Percentiles rank a stretch among this genome's conserved stretches.
These are phyloP conservation scores for Trichodelitschia bisporula DNA, from an alignment of 495 filamentous ascomycete species.

Conservation along the genomic window DNA sequence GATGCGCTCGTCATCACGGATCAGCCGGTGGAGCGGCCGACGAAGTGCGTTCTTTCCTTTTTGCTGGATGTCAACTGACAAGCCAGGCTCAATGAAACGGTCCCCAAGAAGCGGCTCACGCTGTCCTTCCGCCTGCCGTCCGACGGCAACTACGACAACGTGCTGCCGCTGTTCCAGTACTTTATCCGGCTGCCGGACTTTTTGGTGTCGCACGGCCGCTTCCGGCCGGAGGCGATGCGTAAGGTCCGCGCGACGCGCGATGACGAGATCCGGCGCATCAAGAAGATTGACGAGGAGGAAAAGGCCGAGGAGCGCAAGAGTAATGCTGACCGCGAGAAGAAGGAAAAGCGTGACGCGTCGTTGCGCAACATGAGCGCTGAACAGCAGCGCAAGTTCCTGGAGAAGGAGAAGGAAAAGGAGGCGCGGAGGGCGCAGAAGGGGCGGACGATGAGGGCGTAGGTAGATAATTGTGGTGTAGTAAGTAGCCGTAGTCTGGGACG, in stretches of 20 bases:
- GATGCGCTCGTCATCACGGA: conserved; percentile 80
- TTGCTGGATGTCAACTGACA: background rate
- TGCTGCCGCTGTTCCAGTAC: conserved; percentile 52
- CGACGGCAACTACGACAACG: conserved; percentile 31
- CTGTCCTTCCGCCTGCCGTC: conserved; percentile 51
- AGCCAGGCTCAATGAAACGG: conserved; percentile 56
- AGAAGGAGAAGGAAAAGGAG: conserved; percentile 72
- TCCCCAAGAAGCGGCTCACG: conserved; percentile 65
- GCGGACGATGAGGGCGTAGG: conserved; percentile 10
- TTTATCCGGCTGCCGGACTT: conserved; percentile 67
- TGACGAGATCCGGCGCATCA: conserved; percentile 54
- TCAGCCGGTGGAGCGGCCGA: conserved; percentile 74
- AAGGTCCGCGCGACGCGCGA: conserved; percentile 64
- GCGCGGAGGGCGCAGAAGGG: conserved; percentile 24
- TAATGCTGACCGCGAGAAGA: conserved; percentile 65
- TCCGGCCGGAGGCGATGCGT: conserved; percentile 70
- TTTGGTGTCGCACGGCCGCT: conserved; percentile 52
- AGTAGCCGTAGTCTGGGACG: too few species aligned
- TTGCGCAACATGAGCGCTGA: conserved; percentile 69
- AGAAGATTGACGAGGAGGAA: conserved; percentile 66
- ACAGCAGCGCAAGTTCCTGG: conserved; percentile 85
- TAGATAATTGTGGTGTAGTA: background rate
- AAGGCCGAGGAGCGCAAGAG: conserved; percentile 70
- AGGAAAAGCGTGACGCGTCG: conserved; percentile 70
- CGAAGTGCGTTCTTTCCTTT: conserved; percentile 31